Conservation (phyloP, 108 stramenopile species). For the Skeletonema tropicum region DNA sequence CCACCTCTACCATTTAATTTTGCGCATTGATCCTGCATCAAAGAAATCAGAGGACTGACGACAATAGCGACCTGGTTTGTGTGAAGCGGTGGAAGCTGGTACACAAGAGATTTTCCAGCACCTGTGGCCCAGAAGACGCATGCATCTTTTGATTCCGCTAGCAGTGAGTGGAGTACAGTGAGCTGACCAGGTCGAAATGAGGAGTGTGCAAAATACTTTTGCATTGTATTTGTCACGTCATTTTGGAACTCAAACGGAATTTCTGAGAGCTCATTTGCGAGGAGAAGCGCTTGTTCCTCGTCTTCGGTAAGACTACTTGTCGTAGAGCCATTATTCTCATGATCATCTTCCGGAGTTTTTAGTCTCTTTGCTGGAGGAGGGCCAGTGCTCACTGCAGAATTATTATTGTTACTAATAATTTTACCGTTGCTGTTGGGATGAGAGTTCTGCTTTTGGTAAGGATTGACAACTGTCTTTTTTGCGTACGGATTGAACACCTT, state of each 20-base stretch:
- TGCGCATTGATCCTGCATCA: slow-evolving; percentile 93
- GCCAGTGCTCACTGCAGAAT: background rate
- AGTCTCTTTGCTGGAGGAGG: background rate
- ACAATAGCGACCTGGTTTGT: slow-evolving; percentile 59
- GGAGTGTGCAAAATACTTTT: slow-evolving; percentile 44
- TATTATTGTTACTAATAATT: background rate
- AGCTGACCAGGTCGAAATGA: slow-evolving; percentile 53
- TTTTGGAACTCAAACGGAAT: slow-evolving; percentile 12
- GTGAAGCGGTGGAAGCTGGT: slow-evolving; percentile 87
- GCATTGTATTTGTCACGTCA: slow-evolving; percentile 30
- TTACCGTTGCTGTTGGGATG: background rate
- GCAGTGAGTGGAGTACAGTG: slow-evolving; percentile 23
- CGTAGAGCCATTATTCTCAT: background rate
- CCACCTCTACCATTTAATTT: slow-evolving; percentile 64
- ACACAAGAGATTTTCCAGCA: slow-evolving; percentile 88
- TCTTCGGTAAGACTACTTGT: background rate
- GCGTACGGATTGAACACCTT: background rate
- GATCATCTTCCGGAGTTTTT: background rate
- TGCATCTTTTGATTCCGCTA: slow-evolving; percentile 27
- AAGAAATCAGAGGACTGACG: slow-evolving; percentile 74
- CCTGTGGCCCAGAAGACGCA: slow-evolving; percentile 96
- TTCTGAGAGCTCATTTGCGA: slow-evolving; percentile 13
- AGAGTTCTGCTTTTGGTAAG: background rate
- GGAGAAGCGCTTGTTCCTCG: slow-evolving; percentile 5
- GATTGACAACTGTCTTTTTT: background rate